Evolutionary conservation across 805 yeast genomes (phyloP).

Genomic region (Osmozyma mogii): DNA sequence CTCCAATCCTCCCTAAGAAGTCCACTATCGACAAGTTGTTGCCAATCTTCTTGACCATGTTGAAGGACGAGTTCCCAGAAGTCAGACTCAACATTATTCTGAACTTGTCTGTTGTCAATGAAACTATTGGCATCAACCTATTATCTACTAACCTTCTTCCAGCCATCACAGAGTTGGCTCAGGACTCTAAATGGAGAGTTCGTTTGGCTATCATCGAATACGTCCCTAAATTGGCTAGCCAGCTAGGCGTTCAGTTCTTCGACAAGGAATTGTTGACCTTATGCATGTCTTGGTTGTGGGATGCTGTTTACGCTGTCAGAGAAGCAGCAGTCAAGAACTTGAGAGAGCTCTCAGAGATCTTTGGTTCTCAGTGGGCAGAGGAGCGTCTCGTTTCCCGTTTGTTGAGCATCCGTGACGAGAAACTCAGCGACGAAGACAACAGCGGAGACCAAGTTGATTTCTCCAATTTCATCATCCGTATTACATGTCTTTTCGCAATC

Average conservation of each 20-base stretch:
- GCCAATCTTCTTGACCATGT: constrained; percentile 87
- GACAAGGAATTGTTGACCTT: constrained; percentile 85
- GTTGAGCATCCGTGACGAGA: constrained; percentile 27
- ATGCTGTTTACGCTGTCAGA: constrained; percentile 90
- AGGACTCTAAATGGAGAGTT: constrained; percentile 96
- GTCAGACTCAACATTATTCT: constrained; percentile 92
- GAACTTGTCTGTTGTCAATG: constrained; percentile 84
- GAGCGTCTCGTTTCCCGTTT: constrained; percentile 73
- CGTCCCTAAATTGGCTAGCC: constrained; percentile 89
- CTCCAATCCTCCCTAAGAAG: constrained; percentile 80
- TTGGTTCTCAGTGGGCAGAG: constrained; percentile 93
- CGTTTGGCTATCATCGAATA: constrained; percentile 94
- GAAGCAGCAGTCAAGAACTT: constrained; percentile 90
- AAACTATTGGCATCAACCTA: constrained; percentile 85
- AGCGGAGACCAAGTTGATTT: constrained; percentile 35
- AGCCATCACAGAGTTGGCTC: constrained; percentile 92
- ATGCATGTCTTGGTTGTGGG: constrained; percentile 98
- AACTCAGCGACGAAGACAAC: constrained; percentile 12
- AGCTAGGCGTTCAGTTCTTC: constrained; percentile 87
- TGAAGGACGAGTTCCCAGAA: constrained; percentile 94
- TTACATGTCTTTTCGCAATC: constrained; percentile 83
- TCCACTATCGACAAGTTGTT: constrained; percentile 72
- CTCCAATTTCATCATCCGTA: constrained; percentile 80
- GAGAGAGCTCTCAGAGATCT: constrained; percentile 70
- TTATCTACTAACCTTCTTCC: constrained; percentile 85